These are phyloP conservation scores for Yamadazyma membranifaciens DNA, from an alignment of 1,139 yeast species.

Conservation along the genomic window DNA sequence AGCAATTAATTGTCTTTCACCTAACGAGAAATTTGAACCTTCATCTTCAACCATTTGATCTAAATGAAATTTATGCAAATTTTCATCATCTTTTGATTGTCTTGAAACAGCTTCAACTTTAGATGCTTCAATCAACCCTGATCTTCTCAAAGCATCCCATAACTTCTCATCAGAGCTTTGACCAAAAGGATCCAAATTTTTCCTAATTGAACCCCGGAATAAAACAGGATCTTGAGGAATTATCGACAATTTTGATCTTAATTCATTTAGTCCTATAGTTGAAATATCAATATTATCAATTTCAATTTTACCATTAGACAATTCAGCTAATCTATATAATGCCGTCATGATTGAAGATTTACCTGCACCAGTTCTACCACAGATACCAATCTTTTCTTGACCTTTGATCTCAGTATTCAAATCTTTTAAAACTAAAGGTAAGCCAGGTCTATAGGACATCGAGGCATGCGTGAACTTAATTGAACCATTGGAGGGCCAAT, in stretches of 20 bases:
- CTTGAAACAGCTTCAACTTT: constrained; percentile 17
- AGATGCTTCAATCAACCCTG: constrained; percentile 25
- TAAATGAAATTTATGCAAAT: constrained; percentile 40
- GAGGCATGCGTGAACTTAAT: constrained; percentile 58
- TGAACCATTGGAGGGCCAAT: constrained; percentile 45
- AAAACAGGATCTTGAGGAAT: constrained; percentile 94
- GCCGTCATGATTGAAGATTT: constrained; percentile 71
- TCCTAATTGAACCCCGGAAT: constrained; percentile 77
- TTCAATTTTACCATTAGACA: constrained; percentile 46
- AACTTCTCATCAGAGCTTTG: constrained; percentile 29
- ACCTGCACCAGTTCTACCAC: constrained; percentile 84
- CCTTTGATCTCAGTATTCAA: constrained; percentile 46
- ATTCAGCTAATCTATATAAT: constrained; percentile 59
- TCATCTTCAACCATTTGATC: constrained; percentile 50
- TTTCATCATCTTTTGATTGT: constrained; percentile 28
- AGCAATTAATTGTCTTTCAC: constrained; percentile 54
- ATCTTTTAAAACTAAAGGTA: constrained; percentile 70
- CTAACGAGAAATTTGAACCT: constrained; percentile 53
- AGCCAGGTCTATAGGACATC: constrained; percentile 71
- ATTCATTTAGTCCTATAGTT: constrained; percentile 67
- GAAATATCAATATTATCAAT: constrained; percentile 63
- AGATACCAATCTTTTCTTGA: constrained; percentile 68
- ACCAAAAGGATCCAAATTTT: constrained; percentile 70
- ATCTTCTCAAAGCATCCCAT: constrained; percentile 33
- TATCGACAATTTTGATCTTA: constrained; percentile 75